These are phyloP conservation scores for Senna tora DNA, from an alignment of 306 rosid genomes.

Conservation along the genomic window DNA sequence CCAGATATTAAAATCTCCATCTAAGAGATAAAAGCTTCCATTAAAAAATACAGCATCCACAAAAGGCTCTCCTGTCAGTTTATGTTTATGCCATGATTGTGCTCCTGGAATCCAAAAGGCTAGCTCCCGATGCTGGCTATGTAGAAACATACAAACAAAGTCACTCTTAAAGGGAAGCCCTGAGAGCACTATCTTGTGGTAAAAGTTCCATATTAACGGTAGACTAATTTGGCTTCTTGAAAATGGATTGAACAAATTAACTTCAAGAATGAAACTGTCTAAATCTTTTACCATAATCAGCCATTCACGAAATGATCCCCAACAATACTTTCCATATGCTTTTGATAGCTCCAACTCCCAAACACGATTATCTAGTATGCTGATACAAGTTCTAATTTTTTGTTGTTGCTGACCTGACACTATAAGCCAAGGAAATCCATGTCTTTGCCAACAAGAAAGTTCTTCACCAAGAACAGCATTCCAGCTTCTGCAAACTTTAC, in stretches of 20 bases:
- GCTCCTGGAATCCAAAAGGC: conserved; percentile 54
- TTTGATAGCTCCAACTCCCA: conserved; percentile 59
- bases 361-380: conserved; percentile 55
- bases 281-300: conserved; percentile 50
- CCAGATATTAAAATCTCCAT: conserved; percentile 44
- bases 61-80: conserved; percentile 52
- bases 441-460: conserved; percentile 50
- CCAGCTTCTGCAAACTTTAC: conserved; percentile 64
- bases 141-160: conserved; percentile 57
- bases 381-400: conserved; percentile 53
- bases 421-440: conserved; percentile 66
- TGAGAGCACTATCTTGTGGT: conserved; percentile 65
- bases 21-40: conserved; percentile 61
- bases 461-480: conserved; percentile 52
- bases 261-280: conserved; percentile 44
- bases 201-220: conserved; percentile 63
- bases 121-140: conserved; percentile 49
- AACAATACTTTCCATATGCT: conserved; percentile 51
- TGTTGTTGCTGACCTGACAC: conserved; percentile 57
- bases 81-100: conserved; percentile 49
- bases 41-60: conserved; percentile 65
- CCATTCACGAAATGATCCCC: conserved; percentile 80
- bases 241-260: conserved; percentile 61
- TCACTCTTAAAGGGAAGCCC: conserved; percentile 46
- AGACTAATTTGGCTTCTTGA: conserved; percentile 45